Percentiles rank a stretch among this genome's conserved stretches.
phyloP scores from a whole-genome alignment of 495 filamentous ascomycete species.

The Penicillium arizonense region DNA sequence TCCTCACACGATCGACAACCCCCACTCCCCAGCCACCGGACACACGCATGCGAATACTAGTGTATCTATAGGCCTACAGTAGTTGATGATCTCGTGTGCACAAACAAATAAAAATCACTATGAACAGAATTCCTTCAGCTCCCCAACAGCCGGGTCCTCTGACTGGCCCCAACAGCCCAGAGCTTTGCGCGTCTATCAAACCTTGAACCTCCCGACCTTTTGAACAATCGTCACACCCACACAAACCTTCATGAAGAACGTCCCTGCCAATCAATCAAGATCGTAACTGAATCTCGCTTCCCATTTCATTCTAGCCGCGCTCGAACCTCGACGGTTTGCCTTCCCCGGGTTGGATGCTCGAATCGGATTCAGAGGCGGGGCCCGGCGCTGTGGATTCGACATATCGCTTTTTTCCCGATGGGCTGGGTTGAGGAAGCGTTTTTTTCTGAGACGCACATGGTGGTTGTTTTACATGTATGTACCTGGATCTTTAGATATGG shows the following conservation, averaged over 20 bases:
- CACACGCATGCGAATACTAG: no score
- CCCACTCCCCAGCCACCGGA: no score
- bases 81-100: no score
- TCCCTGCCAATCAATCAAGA: background rate
- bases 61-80: no score
- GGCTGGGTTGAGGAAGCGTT: background rate
- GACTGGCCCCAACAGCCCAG: background rate
- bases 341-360: background rate
- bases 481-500: no score
- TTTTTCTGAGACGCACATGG: slow-evolving; percentile 23
- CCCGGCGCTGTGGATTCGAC: slow-evolving; percentile 13
- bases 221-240: background rate
- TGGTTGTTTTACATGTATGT: background rate
- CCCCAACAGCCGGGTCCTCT: background rate
- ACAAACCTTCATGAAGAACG: background rate
- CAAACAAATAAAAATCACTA: no score
- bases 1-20: no score
- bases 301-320: background rate
- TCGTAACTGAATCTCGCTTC: background rate
- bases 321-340: background rate
- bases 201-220: background rate
- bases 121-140: no score
- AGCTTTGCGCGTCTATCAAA: slow-evolving; percentile 7
- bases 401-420: slow-evolving; percentile 7
- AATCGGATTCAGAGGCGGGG: slow-evolving; percentile 14